These are phyloP conservation scores for Neofusicoccum parvum DNA, from an alignment of 2,329 filamentous ascomycete genomes.

Conservation along the genomic window DNA sequence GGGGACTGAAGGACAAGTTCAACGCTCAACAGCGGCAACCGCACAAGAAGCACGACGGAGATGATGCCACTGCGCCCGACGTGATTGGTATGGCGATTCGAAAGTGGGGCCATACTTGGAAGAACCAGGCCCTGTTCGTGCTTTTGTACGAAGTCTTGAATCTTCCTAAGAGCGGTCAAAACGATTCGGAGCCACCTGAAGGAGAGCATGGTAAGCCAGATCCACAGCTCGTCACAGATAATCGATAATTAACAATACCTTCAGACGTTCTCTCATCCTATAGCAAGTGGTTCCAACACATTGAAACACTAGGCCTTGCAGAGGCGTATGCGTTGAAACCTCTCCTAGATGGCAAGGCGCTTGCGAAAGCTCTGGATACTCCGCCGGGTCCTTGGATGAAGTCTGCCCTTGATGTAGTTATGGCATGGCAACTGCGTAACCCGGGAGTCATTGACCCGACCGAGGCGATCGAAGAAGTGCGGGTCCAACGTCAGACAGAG, in stretches of 20 bases:
- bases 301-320: constrained; percentile 54
- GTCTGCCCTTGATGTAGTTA: constrained; percentile 73
- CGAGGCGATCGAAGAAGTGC: constrained; percentile 50
- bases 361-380: constrained; percentile 66
- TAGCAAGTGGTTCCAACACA: constrained; percentile 54
- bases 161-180: constrained; percentile 39
- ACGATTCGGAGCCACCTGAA: constrained; percentile 44
- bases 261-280: constrained; percentile 55
- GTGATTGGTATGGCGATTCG: constrained; percentile 74
- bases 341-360: constrained; percentile 70
- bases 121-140: constrained; percentile 68
- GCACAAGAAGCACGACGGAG: constrained; percentile 47
- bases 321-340: constrained; percentile 53
- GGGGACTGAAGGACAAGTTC: constrained; percentile 57
- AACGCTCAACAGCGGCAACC: constrained; percentile 52
- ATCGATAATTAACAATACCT: background rate
- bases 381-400: constrained; percentile 84
- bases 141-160: constrained; percentile 64
- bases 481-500: constrained; percentile 25
- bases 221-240: background rate
- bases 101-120: constrained; percentile 73
- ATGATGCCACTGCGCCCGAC: constrained; percentile 57
- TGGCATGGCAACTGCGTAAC: constrained; percentile 87
- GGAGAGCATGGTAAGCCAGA: constrained; percentile 46
- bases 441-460: constrained; percentile 63